Evolutionary conservation across 495 filamentous ascomycete genomes (phyloP).

Genomic region (Aspergillus heteromorphus): DNA sequence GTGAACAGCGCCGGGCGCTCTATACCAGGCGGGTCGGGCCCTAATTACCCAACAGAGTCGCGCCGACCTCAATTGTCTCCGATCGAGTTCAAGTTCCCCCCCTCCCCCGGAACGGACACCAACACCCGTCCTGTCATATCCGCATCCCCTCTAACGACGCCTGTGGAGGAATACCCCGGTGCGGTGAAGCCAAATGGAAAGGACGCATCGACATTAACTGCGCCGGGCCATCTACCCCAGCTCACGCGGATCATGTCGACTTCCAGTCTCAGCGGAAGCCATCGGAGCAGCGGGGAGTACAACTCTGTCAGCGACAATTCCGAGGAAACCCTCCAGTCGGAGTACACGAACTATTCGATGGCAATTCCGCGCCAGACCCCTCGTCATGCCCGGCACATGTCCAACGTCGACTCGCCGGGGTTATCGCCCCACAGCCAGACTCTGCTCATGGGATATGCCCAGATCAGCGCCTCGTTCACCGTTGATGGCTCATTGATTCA

Average conservation of each 20-base stretch:
- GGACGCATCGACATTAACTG: conserved; percentile 18
- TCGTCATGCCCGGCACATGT: conserved; percentile 57
- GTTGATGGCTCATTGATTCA: conserved; percentile 89
- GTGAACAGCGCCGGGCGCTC: conserved; percentile 19
- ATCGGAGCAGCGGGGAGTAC: conserved; percentile 88
- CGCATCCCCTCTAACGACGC: conserved; percentile 17
- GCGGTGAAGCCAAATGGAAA: conserved; percentile 12
- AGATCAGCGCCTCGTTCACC: conserved; percentile 87
- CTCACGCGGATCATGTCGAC: conserved; percentile 70
- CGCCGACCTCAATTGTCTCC: conserved; percentile 39
- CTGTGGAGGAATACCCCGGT: conserved; percentile 4
- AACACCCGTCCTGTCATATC: conserved; percentile 27
- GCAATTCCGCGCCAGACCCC: conserved; percentile 38
- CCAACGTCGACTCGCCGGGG: conserved; percentile 45
- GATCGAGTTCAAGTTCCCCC: conserved; percentile 67
- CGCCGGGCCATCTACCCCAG: conserved; percentile 50
- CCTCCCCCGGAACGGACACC: conserved; percentile 32
- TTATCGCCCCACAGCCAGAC: conserved; percentile 57
- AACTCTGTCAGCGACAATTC: conserved; percentile 93
- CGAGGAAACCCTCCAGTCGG: conserved; percentile 85
- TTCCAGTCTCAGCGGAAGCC: conserved; percentile 58
- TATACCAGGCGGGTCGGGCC: conserved; percentile 24
- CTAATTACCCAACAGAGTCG: conserved; percentile 22
- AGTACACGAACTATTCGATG: conserved; percentile 68
- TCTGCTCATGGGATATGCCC: conserved; percentile 96